Conservation (phyloP, 805 yeast genomes). For the Candida glaebosa region DNA sequence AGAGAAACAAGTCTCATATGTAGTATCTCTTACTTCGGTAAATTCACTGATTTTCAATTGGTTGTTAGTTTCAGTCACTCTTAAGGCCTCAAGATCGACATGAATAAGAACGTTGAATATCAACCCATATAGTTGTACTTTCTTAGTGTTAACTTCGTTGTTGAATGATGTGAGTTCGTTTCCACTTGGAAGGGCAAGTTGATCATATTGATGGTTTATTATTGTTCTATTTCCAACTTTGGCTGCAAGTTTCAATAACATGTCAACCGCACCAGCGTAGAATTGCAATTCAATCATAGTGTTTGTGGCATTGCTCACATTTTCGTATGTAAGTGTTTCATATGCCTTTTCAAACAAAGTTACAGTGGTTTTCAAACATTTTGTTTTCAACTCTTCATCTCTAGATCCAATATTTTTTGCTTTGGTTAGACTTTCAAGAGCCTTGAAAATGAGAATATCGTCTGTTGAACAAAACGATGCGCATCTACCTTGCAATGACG, state of each 20-base stretch:
- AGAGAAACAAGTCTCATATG: conserved; percentile 71
- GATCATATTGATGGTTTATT: conserved; percentile 2
- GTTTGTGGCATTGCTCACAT: conserved; percentile 73
- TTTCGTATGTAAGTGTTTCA: conserved; percentile 72
- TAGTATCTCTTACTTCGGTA: conserved; percentile 60
- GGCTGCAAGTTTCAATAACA: conserved; percentile 71
- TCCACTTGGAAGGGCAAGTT: conserved; percentile 5
- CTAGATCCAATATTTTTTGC: conserved; percentile 73
- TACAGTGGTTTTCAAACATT: conserved; percentile 71
- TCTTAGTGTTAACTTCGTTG: conserved; percentile 13
- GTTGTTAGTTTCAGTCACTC: conserved; percentile 31
- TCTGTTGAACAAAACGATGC: conserved; percentile 92
- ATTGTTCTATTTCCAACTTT: conserved; percentile 41
- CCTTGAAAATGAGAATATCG: conserved; percentile 91
- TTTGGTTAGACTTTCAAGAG: conserved; percentile 83
- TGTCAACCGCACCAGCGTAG: conserved; percentile 82
- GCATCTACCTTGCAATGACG: conserved; percentile 85
- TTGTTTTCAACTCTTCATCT: conserved; percentile 65
- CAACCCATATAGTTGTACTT: conserved; percentile 58
- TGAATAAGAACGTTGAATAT: conserved; percentile 72
- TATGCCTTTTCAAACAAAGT: conserved; percentile 75
- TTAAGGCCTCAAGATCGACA: conserved; percentile 62
- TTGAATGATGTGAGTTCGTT: conserved; percentile 8
- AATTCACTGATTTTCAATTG: conserved; percentile 47
- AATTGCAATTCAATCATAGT: conserved; percentile 76